Evolutionary conservation across 1,284 basidiomycete genomes (phyloP), one percentile per base, ranked within the genome.

Genomic region (Rhizoctonia solani): DNA sequence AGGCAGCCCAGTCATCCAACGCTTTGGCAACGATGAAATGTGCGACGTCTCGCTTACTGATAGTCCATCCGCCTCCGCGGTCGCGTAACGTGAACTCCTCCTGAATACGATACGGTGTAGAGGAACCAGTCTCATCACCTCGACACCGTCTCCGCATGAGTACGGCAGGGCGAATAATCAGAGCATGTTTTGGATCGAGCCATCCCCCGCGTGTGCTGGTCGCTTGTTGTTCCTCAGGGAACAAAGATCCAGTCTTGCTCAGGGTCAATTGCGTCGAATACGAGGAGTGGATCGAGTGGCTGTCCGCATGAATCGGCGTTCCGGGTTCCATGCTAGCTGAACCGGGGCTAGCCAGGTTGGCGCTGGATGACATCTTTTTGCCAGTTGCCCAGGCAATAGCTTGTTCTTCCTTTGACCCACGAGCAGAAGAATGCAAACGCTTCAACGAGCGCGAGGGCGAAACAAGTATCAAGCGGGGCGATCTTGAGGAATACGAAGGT

Each of bases 361-460:
- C 50, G 1, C 42, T 50, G 19, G 58, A 49, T 34, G 39, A 5
- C 19, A 44, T 4, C 25, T 61, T 61, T 50, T 61, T 61, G 58
- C 58, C 58, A 61, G 58, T 61, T n/a, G 58, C 58, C 58, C 58
- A 61, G n/a, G 58, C 46, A 32, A 61, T 46, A 14, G 47, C 29
- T 4, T 32, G 30, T 19, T 61, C 58, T 47, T 61, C 54, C 23
- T 55, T 55, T 5, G 54, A 41, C 16, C 46, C 46, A 19, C 58
- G 44, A 16, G 25, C 9, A 32, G 4, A n/a, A 6, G 29, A 16
- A 19, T 46, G 58, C 29, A 61, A 34, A 27, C 58, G 58, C 14
- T 50, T 61, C 11, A 61, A 27, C 5, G 58, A 61, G 23, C 46
- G 58, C 30, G 58, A 61, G 44, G 58, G 58, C n/a, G 46, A 61